Conservation (phyloP, 192 early-diverging fungal genomes). For the Thamnidium elegans region DNA sequence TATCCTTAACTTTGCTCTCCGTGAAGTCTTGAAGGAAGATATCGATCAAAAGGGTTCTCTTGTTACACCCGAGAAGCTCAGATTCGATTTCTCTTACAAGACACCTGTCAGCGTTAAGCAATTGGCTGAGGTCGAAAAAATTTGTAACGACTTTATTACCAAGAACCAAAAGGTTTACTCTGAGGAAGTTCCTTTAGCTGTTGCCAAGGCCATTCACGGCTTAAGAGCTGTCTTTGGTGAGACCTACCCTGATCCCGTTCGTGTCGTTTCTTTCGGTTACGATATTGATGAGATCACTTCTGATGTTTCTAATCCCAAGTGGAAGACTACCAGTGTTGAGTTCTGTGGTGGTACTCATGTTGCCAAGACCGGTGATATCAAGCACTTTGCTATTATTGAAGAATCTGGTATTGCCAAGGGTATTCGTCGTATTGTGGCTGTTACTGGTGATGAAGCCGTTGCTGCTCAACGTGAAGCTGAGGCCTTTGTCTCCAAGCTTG, state of each 20-base stretch:
- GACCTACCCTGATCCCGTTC: constrained; percentile 95
- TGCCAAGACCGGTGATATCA: constrained; percentile 84
- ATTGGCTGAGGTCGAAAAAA: constrained; percentile 69
- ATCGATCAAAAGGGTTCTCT: constrained; percentile 96
- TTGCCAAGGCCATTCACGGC: constrained; percentile 84
- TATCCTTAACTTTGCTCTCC: constrained; percentile 92
- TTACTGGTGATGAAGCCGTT: constrained; percentile 90
- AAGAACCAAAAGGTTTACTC: constrained; percentile 75
- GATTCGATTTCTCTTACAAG: constrained; percentile 93
- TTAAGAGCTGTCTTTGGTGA: constrained; percentile 98
- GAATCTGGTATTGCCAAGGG: constrained; percentile 94
- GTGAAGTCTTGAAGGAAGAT: constrained; percentile 71
- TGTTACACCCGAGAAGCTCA: constrained; percentile 92
- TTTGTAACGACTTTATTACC: constrained; percentile 75
- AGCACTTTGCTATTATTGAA: constrained; percentile 82
- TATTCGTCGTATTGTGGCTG: constrained; percentile 90
- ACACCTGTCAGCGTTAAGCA: constrained; percentile 62
- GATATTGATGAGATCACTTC: constrained; percentile 83
- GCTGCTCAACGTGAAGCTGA: constrained; percentile 61
- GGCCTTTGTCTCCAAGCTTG: constrained; percentile 65
- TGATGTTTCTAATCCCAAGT: constrained; percentile 74
- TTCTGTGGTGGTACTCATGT: constrained; percentile 99
- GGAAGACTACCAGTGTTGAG: constrained; percentile 85
- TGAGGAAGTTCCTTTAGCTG: constrained; percentile 78
- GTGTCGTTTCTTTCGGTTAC: constrained; percentile 91